Conservation (phyloP, 2,329 filamentous ascomycete species). For the Myriangium duriaei region DNA sequence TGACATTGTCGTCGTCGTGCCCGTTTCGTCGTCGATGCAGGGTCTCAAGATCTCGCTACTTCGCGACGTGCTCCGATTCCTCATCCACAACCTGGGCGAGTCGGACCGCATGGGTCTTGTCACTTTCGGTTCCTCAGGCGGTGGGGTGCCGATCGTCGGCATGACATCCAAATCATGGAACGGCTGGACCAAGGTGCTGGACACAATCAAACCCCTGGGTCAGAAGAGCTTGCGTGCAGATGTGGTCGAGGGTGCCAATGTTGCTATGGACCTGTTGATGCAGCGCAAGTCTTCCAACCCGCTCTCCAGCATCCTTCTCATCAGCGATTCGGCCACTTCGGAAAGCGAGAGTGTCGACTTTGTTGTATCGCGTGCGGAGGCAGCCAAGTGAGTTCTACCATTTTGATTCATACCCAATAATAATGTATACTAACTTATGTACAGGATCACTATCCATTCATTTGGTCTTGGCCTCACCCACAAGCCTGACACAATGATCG, state of each 20-base stretch:
- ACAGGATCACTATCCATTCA: slow-evolving; percentile 81
- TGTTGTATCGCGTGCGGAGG: slow-evolving; percentile 89
- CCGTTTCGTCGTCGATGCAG: slow-evolving; percentile 97
- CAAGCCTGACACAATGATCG: slow-evolving; percentile 98
- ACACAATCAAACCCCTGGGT: slow-evolving; percentile 81
- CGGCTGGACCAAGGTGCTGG: slow-evolving; percentile 77
- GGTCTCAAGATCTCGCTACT: slow-evolving; percentile 96
- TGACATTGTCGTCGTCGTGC: slow-evolving; percentile 91
- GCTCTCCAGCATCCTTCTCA: slow-evolving; percentile 86
- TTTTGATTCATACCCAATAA: slow-evolving; percentile 6
- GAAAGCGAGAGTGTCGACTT: slow-evolving; percentile 95
- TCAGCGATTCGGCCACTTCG: slow-evolving; percentile 91
- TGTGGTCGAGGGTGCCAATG: slow-evolving; percentile 93
- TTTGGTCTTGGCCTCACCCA: slow-evolving; percentile 94
- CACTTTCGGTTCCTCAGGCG: slow-evolving; percentile 88
- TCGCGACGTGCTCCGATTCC: slow-evolving; percentile 80
- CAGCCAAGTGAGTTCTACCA: slow-evolving; percentile 62
- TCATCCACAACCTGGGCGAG: slow-evolving; percentile 80
- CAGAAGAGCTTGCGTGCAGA: slow-evolving; percentile 95
- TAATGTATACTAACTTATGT: slow-evolving; percentile 5
- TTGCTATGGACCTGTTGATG: slow-evolving; percentile 98
- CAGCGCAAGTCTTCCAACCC: slow-evolving; percentile 93
- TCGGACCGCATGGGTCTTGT: slow-evolving; percentile 94
- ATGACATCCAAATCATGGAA: slow-evolving; percentile 95
- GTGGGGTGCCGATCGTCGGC: slow-evolving; percentile 87